A percentile compares a stretch with the other conserved stretches of the same genome.
Conservation (phyloP, 495 filamentous ascomycete species). For the Aspergillus bertholletiae region DNA sequence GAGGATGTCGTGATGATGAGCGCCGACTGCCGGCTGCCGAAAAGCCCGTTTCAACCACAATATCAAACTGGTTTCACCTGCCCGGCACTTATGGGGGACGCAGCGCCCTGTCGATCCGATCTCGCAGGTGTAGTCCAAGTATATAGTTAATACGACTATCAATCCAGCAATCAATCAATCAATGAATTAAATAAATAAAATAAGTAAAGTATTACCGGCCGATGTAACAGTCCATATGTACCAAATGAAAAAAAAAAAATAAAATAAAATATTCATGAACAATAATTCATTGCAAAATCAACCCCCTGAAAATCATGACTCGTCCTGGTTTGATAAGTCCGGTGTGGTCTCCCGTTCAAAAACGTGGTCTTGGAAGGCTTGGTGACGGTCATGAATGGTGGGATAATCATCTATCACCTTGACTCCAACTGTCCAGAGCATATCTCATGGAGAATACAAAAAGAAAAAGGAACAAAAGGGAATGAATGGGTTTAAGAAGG, state of each 20-base stretch:
- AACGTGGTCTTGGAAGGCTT: not conserved
- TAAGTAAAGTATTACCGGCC: no score
- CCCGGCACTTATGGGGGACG: not conserved
- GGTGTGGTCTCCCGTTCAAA: not conserved
- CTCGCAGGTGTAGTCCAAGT: no score
- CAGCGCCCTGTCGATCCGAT: not conserved
- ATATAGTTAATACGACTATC: no score
- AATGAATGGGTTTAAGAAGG: no score
- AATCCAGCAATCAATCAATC: no score
- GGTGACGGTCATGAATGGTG: not conserved
- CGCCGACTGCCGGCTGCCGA: not conserved
- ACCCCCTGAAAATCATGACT: slow-evolving; percentile 24
- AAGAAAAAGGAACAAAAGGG: no score
- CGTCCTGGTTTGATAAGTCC: not conserved
- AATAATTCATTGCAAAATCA: not conserved
- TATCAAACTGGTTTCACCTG: not conserved
- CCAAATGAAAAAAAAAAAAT: no score
- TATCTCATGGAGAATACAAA: no score
- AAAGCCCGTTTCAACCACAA: not conserved
- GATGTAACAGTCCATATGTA: no score
- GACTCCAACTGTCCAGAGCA: no score
- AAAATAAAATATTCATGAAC: no score
- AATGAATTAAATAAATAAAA: no score
- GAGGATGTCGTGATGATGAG: slow-evolving; percentile 31
- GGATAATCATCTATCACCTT: not conserved